Evolutionary conservation across 2,329 filamentous ascomycete species (phyloP), one percentile per base, ranked within the genome.

Genomic region (Botryotinia globosa): DNA sequence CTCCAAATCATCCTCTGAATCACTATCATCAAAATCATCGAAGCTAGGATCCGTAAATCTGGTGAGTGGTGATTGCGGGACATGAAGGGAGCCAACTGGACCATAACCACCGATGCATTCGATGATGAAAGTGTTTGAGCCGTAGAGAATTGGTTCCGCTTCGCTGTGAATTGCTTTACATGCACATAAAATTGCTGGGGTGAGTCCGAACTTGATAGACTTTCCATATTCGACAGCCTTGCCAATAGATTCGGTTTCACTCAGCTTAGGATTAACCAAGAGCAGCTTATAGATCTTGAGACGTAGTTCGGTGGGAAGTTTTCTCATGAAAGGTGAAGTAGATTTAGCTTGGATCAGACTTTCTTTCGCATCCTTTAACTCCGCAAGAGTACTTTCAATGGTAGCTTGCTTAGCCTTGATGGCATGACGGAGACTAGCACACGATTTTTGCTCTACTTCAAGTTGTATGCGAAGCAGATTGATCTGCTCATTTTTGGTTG

Each of bases 51-150:
- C 34, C 2, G 9, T 37, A 39, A 56, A 63, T 72, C 71, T 61
- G 22, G 71, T 72, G 16, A 72, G 66, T 22, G 71, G 71, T 22
- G 71, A 70, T 58, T 72, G 71, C 20, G 71, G 71, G 4, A 62
- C 29, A 44, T 72, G 69, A n/a, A 45, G 18, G 39, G 1, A 39
- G 29, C 22, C n/a, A 18, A 25, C 1, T 22, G 70, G 54, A 42
- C 69, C 66, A 64, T 64, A 64, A 18, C 63, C 69, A 32, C 73
- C 65, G n/a, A 74, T 72, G 5, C 65, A 73, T 34, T 69, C 71
- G 4, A 74, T 67, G 5, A 74, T 37, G 22, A 74, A 74, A 25
- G 71, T 74, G 44, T 74, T 74, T 25, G 42, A 69, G n/a, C 65
- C 70, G 9, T 74, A 74, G 1, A 74, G 66, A 61, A 69, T 63